These are phyloP conservation scores for Cystobasidium onofrii DNA, from an alignment of 768 basidiomycete genomes.

Conservation along the genomic window DNA sequence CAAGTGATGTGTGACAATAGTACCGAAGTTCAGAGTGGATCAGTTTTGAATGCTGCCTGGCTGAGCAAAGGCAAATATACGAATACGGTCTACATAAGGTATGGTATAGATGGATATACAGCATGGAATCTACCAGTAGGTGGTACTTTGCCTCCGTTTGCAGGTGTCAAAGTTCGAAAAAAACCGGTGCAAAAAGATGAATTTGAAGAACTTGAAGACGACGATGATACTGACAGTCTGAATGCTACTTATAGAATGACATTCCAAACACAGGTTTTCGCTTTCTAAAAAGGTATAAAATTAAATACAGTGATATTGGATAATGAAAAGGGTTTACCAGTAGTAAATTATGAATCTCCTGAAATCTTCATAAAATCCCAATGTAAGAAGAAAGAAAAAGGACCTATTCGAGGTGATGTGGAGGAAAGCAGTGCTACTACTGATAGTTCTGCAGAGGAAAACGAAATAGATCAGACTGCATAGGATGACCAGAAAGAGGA, in stretches of 20 bases:
- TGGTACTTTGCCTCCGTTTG: background rate
- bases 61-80: constrained; percentile 19
- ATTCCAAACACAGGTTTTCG: constrained; percentile 1
- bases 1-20: constrained; percentile 8
- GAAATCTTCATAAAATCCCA: background rate
- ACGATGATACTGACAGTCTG: background rate
- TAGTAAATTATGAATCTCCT: background rate
- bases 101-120: background rate
- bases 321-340: background rate
- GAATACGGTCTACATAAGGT: background rate
- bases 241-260: constrained; percentile 4
- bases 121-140: constrained; percentile 3
- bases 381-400: background rate
- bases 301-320: background rate
- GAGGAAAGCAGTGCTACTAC: too few relatives aligned
- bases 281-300: background rate
- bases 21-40: constrained; percentile 10
- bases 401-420: background rate
- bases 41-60: constrained; percentile 17
- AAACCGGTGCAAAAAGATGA: too few relatives aligned
- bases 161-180: background rate
- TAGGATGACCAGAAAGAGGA: too few relatives aligned
- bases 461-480: too few relatives aligned
- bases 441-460: too few relatives aligned
- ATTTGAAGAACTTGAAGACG: background rate